A percentile compares a stretch with the other conserved stretches of the same genome.
Conservation (phyloP, 768 basidiomycete species). For the Chalciporus sphaerocephalus region DNA sequence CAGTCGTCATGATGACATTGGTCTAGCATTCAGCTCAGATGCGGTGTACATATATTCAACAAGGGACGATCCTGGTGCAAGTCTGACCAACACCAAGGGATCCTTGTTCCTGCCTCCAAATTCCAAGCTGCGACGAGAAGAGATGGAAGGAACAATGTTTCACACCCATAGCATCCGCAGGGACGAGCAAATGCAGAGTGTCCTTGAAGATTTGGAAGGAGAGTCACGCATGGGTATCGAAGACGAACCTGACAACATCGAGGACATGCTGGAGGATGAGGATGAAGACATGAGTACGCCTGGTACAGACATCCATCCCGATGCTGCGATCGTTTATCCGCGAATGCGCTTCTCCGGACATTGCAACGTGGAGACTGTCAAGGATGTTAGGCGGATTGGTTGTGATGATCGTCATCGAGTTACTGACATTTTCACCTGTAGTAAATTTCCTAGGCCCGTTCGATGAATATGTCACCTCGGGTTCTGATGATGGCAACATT, state of each 20-base stretch:
- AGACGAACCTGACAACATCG: constrained; percentile 25
- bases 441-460: constrained; percentile 80
- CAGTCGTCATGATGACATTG: constrained; percentile 5
- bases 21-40: constrained; percentile 67
- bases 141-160: background rate
- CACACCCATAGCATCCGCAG: background rate
- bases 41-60: constrained; percentile 73
- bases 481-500: constrained; percentile 84
- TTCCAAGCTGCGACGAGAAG: constrained; percentile 17
- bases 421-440: constrained; percentile 27
- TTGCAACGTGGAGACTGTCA: constrained; percentile 78
- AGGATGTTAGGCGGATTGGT: constrained; percentile 60
- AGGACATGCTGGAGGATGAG: constrained; percentile 21
- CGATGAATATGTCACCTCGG: constrained; percentile 76
- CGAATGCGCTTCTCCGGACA: constrained; percentile 61
- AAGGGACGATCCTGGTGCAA: constrained; percentile 48
- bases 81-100: constrained; percentile 14
- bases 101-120: constrained; percentile 30
- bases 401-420: background rate
- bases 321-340: constrained; percentile 58
- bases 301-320: constrained; percentile 23
- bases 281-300: constrained; percentile 26
- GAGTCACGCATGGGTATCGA: constrained; percentile 29
- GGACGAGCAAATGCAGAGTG: constrained; percentile 3
- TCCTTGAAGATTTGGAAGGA: constrained; percentile 4